phyloP scores from a whole-genome alignment of 2,329 filamentous ascomycete species.

The Colletotrichum caudatum region DNA sequence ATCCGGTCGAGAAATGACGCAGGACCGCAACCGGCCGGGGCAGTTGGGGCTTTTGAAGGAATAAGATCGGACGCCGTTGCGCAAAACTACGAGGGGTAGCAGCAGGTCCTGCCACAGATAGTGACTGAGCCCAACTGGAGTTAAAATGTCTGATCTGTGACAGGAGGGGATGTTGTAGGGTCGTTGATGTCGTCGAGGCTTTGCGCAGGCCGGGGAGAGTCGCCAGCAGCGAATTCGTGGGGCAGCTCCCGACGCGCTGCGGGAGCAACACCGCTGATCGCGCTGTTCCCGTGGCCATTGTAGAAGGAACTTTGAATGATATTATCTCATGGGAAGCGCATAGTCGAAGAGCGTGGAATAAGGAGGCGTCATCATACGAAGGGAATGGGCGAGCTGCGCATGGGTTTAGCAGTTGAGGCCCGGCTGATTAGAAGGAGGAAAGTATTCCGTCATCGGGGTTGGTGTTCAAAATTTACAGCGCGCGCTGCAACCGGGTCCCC shows the following conservation, averaged over 20 bases:
- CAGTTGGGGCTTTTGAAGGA: slow-evolving; percentile 12
- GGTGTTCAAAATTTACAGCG: slow-evolving; percentile 33
- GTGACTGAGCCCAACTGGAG: slow-evolving; percentile 8
- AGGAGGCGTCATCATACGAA: slow-evolving; percentile 36
- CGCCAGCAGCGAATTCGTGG: slow-evolving; percentile 26
- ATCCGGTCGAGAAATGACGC: slow-evolving; percentile 50
- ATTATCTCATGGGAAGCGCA: slow-evolving; percentile 40
- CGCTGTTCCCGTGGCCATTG: slow-evolving; percentile 57
- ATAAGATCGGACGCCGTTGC: slow-evolving; percentile 1
- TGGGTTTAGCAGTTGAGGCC: slow-evolving; percentile 11
- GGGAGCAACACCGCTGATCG: slow-evolving; percentile 62
- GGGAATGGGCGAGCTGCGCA: slow-evolving; percentile 18
- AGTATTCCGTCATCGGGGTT: slow-evolving; percentile 37
- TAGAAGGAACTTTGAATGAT: slow-evolving; percentile 19
- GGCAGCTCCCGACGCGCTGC: slow-evolving; percentile 54
- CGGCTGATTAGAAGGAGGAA: slow-evolving; percentile 5
- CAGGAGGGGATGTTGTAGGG: slow-evolving; percentile 31
- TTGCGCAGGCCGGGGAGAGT: slow-evolving; percentile 42
- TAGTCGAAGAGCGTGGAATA: slow-evolving; percentile 31
- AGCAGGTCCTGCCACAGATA: neutral
- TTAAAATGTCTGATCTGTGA: slow-evolving; percentile 22
- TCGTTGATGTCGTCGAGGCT: slow-evolving; percentile 24
- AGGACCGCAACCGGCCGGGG: slow-evolving; percentile 29
- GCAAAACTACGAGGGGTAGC: neutral
- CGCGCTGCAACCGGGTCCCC: slow-evolving; percentile 1